Evolutionary conservation across 1,284 basidiomycete genomes (phyloP), one percentile per base, ranked within the genome.

Genomic region (Boletus mariae): DNA sequence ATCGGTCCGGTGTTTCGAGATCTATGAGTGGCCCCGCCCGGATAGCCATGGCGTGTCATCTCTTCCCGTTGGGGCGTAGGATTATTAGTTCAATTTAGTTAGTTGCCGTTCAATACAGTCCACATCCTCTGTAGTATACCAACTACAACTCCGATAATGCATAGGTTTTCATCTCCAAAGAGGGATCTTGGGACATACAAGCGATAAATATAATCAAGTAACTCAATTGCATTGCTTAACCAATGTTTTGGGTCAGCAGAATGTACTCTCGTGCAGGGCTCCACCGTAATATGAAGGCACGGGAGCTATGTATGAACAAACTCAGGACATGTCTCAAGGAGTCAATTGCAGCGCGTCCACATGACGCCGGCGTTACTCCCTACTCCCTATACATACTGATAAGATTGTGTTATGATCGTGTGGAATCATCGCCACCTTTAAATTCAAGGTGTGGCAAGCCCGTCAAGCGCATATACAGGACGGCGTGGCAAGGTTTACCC

Each of bases 371-470:
- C 20, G 20, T 20, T 20, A 20, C 20, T 20, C 20, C 20, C 20
- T 20, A 20, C 20, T 20, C 20, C 20, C 20, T 40, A 20, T 11
- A 20, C 20, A 34, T 26, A 15, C 8, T 7, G 47, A 49, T 38
- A 42, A 32, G 23, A n/a, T 35, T 25, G 32, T 15, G 12, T 23
- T 46, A 32, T 32, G 44, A 29, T 32, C 38, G 47, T 42, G 47
- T 31, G 38, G 20, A 41, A 34, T 26, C 31, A 45, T 34, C 45
- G 45, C 45, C 47, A 31, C 13, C 17, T 29, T 28, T 28, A 25
- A 43, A 28, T 28, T 12, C 37, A 48, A 20, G 47, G 47, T 12
- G 38, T 48, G 37, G 47, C 47, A 37, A 48, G 38, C 47, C 47
- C 47, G 25, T 40, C 6, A 0, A 26, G 15, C 7, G 17, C 28